phyloP scores from a whole-genome alignment of 2,329 filamentous ascomycete genomes.

The Cyphellophora attinorum region DNA sequence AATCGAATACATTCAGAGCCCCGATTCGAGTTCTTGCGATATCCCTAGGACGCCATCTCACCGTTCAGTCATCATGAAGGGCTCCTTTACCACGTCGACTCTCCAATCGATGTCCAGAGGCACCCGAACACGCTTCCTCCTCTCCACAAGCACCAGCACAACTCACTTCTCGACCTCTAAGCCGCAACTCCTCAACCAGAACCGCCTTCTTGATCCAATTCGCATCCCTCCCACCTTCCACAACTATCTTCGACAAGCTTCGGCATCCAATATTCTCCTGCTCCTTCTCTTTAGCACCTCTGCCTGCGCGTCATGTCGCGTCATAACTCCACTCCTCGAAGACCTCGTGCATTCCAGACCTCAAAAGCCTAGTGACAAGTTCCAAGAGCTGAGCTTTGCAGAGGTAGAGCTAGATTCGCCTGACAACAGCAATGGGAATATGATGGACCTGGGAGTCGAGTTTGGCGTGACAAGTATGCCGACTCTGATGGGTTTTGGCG shows the following conservation, averaged over 20 bases:
- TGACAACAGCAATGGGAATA: slow-evolving; percentile 21
- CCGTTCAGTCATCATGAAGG: no score
- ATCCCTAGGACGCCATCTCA: no score
- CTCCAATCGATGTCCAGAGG: no score
- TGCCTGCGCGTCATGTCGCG: slow-evolving; percentile 16
- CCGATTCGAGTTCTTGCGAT: no score
- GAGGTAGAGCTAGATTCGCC: slow-evolving; percentile 17
- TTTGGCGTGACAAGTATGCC: slow-evolving; percentile 18
- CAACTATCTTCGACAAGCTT: slow-evolving; percentile 14
- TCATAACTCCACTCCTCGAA: slow-evolving; percentile 16
- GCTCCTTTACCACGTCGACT: no score
- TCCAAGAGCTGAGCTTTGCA: slow-evolving; percentile 14
- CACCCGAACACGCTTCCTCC: no score
- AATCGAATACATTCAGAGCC: no score
- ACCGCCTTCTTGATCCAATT: slow-evolving; percentile 13
- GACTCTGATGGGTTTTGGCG: slow-evolving; percentile 17
- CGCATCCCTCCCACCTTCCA: slow-evolving; percentile 17
- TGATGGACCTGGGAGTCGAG: slow-evolving; percentile 17
- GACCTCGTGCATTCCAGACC: slow-evolving; percentile 13
- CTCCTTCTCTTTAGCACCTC: slow-evolving; percentile 16
- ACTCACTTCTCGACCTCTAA: no score
- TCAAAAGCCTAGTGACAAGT: slow-evolving; percentile 9
- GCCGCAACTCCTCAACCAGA: no score
- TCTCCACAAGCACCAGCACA: no score
- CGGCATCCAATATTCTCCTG: slow-evolving; percentile 16